Evolutionary conservation across 495 filamentous ascomycete genomes (phyloP), one percentile per base, ranked within the genome.

Genomic region (Durotheca rogersii): DNA sequence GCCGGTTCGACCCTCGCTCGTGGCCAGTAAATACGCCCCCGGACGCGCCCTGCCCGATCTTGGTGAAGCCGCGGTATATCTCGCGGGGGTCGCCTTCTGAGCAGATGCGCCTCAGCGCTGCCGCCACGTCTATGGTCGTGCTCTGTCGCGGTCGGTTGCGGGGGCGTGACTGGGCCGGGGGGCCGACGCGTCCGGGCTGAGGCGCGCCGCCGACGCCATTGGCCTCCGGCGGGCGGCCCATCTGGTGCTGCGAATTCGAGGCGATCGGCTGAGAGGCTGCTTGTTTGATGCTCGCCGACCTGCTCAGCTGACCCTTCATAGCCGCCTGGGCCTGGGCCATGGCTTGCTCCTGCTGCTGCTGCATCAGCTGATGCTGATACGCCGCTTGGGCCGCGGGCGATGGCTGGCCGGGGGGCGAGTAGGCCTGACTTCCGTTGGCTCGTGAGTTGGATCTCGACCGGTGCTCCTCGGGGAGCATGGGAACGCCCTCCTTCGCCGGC

Each of bases 31-130:
- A 98, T 1, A 98, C 93, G 48, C 93, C 93, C 47, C 93, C 93
- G 10, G 93, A 98, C 21, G 93, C 93, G 60, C 93, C 93, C 68
- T 98, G 93, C 6, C 93, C 93, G 62, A 98, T 97, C 71, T 97
- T 98, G 58, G 83, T 91, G 46, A 98, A 77, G 38, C 86, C 86
- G 42, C 87, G 81, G 64, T 96, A 98, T 47, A 89, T 81, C 47
- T 85, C 84, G 33, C 88, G 86, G 0, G 93, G 93, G 64, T 98
- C 93, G 16, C 83, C 89, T 38, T 85, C 81, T 29, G 86, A 88
- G 66, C 94, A 97, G 51, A 98, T 97, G 16, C 83, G 81, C 62
- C 91, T 85, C 41, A 98, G 73, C 9, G 86, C 80, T 5, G 81
- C 79, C 17, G 94, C 82, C 33, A 98, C 88, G 65, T 98, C 93